Conservation (phyloP, 352 stramenopile species). For the Vaucheria bursata region DNA sequence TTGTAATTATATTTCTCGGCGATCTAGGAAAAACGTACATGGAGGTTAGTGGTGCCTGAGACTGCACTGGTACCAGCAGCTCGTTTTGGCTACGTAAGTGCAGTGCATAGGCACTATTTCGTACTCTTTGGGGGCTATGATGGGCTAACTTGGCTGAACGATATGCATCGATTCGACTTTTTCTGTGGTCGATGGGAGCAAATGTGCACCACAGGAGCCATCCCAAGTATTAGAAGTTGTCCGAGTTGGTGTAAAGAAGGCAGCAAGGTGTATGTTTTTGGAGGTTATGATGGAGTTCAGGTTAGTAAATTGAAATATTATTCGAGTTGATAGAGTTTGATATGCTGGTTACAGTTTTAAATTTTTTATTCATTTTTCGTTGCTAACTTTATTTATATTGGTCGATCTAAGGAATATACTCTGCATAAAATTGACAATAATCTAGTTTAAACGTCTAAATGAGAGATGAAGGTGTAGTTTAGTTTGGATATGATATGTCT, state of each 20-base stretch:
- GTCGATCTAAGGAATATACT: no score
- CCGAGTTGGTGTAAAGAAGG: constrained; percentile 50
- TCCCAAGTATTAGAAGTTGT: constrained; percentile 50
- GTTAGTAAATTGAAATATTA: neutral
- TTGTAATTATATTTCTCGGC: no score
- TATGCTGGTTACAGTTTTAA: no score
- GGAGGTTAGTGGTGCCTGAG: constrained; percentile 35
- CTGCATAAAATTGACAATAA: no score
- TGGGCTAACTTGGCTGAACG: constrained; percentile 51
- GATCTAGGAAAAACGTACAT: constrained; percentile 46
- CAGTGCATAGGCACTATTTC: constrained; percentile 48
- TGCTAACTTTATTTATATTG: no score
- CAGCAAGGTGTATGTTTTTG: constrained; percentile 53
- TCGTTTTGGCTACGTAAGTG: constrained; percentile 49
- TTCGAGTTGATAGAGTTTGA: no score
- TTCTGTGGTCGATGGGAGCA: constrained; percentile 18
- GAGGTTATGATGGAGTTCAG: constrained; percentile 53
- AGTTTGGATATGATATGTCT: no score
- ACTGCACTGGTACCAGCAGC: constrained; percentile 26
- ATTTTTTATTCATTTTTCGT: no score
- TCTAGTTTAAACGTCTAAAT: no score
- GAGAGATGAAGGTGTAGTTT: no score
- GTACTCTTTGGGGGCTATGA: constrained; percentile 53
- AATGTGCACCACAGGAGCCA: constrained; percentile 23
- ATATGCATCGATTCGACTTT: constrained; percentile 54